Evolutionary conservation across 2,329 filamentous ascomycete genomes (phyloP), one percentile per base, ranked within the genome.

Genomic region (Fusarium proliferatum): DNA sequence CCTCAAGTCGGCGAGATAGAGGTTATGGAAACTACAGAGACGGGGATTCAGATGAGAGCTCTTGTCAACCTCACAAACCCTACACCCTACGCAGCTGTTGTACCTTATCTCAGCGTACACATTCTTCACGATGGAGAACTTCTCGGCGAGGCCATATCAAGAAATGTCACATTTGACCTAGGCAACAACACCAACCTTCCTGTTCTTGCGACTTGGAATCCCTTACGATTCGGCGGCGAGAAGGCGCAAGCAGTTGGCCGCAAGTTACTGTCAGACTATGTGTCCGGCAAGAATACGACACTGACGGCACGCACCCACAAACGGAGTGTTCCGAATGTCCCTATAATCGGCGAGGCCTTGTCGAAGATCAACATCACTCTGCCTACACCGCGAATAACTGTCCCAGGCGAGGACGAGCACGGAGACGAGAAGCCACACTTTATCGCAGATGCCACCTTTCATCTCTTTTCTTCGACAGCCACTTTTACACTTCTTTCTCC

Each of bases 11-110:
- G 90, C 63, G 90, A 92, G 69, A 83, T 98, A 41, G 88, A 88
- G 72, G 90, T 98, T 64, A 79, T 93, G 45, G 90, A 93, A 63
- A 97, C 95, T 1, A 92, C 92, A 3, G 84, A 88, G 41, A 90
- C 90, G 6, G 93, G 93, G 7, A 86, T 98, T 52, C 90, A 88
- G 26, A 84, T 98, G 41, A 86, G 91, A 77, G 93, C 93, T 19
- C 83, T 86, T 43, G 87, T 97, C 77, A 97, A 96, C 79, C 87
- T 97, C 68, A 97, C 94, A 8, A 99, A 99, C 78, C 95, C 96
- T 3, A 97, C 95, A 1, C 88, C 91, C 8, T 98, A 98, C 81
- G 91, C 93, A 9, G 95, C 94, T 8, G 86, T 86, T 5, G 86
- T 98, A n/a, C 96, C 96, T 4, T 96, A 91, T 71, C 83, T 94